Percentiles rank a stretch among this genome's conserved stretches.
These are phyloP conservation scores for Rhizoctonia solani DNA, from an alignment of 1,284 basidiomycete species.

Conservation along the genomic window DNA sequence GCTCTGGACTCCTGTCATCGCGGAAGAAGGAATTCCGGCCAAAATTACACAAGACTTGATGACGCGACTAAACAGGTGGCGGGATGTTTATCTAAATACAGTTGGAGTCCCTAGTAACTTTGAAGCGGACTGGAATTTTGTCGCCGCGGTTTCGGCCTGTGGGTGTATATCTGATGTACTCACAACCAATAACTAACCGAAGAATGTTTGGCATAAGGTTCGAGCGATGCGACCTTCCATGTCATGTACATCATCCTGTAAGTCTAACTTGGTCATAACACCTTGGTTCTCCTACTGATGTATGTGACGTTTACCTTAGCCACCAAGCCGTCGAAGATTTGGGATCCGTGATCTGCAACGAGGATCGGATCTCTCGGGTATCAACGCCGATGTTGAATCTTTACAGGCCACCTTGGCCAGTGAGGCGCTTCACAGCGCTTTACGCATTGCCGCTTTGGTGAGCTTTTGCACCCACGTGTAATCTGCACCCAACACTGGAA, in stretches of 20 bases:
- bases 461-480: conserved; percentile 41
- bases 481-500: neutral
- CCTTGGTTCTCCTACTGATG: neutral
- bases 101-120: conserved; percentile 86
- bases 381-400: conserved; percentile 38
- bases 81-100: conserved; percentile 69
- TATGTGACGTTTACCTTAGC: conserved; percentile 45
- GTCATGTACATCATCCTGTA: conserved; percentile 66
- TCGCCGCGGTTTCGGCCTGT: conserved; percentile 76
- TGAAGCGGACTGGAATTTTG: conserved; percentile 86
- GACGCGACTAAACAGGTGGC: conserved; percentile 70
- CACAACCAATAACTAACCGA: conserved; percentile 28
- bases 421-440: conserved; percentile 80
- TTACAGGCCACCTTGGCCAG: conserved; percentile 70
- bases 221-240: conserved; percentile 88
- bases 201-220: conserved; percentile 51
- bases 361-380: conserved; percentile 26
- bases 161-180: conserved; percentile 41
- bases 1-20: conserved; percentile 76
- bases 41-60: conserved; percentile 64
- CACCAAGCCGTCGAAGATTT: conserved; percentile 79
- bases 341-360: conserved; percentile 70
- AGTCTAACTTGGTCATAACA: neutral
- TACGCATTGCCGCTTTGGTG: conserved; percentile 83
- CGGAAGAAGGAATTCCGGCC: conserved; percentile 74